Percentiles rank a stretch among this genome's conserved stretches.
phyloP scores from a whole-genome alignment of 768 basidiomycete genomes.

The Pisolithus marmoratus region DNA sequence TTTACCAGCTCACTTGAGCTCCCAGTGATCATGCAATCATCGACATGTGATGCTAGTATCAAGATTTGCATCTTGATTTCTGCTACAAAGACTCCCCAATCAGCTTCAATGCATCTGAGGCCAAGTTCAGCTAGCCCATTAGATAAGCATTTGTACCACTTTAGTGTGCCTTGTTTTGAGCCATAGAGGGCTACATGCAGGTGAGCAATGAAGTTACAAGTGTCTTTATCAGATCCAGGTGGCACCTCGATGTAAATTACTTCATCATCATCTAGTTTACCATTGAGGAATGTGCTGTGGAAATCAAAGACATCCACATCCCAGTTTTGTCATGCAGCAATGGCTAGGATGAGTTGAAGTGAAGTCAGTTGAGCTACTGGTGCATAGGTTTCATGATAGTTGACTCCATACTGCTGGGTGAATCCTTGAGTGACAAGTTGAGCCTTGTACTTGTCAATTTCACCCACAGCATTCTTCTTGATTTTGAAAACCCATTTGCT shows the following conservation, averaged over 20 bases:
- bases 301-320: no score
- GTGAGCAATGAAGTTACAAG: slow-evolving; percentile 8
- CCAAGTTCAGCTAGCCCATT: not conserved
- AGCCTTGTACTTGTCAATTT: not conserved
- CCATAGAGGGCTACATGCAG: slow-evolving; percentile 2
- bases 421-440: slow-evolving; percentile 2
- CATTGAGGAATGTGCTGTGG: no score
- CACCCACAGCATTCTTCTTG: not conserved
- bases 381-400: slow-evolving; percentile 2
- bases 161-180: slow-evolving; percentile 3
- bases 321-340: no score
- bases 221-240: slow-evolving; percentile 13
- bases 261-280: no score
- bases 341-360: not conserved
- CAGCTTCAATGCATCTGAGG: not conserved
- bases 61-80: no score
- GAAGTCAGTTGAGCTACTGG: not conserved
- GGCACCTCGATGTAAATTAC: slow-evolving; percentile 40
- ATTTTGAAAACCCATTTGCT: not conserved
- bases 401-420: slow-evolving; percentile 5
- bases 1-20: not conserved
- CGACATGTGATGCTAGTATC: no score
- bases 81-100: slow-evolving; percentile 5
- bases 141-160: slow-evolving; percentile 6
- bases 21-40: slow-evolving; percentile 5